Base-by-base conservation (phyloP, 2,329 filamentous ascomycete species). In the Diaporthe sp. region DNA sequence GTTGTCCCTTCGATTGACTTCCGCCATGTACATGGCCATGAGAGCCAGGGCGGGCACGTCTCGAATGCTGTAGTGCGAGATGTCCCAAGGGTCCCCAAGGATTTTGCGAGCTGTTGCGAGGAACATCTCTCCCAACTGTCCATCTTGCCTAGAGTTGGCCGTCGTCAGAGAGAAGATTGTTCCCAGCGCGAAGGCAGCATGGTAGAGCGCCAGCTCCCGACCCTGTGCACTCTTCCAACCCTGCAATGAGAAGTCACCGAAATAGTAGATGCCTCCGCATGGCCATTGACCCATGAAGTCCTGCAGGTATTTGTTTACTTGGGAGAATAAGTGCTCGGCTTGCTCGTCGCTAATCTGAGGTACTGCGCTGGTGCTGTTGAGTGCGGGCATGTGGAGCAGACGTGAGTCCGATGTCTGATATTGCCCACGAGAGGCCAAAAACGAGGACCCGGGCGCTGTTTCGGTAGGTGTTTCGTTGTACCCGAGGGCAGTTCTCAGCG, bases 191-290 rank as follows among this genome's bases (percentile, higher is more conserved):
- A 89, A 84, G 4, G 84, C 84, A 2, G 84, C 84, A 55, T 89
- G 84, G 69, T 86, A 86, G 38, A 88, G 83, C 42, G 86, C 86
- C 40, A 87, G 77, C 25, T 83, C 78, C n/a, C 85, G 83, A 19
- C 64, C 64, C 33, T 67, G 64, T 25, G 64, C 64, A 22, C 45
- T 67, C 25, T 72, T 28, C 77, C 77, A 76, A 7, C 77, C 38
- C 76, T 78, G 54, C 67, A 28, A 73, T 69, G 9, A 85, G 3
- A 82, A 68, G 40, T 80, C 78, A 30, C 81, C 77, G 33, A 87
- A 80, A 55, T 86, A 89, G 82, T 85, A 88, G 77, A 85, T 85
- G 50, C 88, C 85, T 38, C 87, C 87, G 25, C 87, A 87, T 28
- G 84, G 85, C 10, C 80, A 79, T 9, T 77, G 76, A 17, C 83